These are phyloP conservation scores for Hymenoscyphus albidus DNA, from an alignment of 2,329 filamentous ascomycete species.

Conservation along the genomic window DNA sequence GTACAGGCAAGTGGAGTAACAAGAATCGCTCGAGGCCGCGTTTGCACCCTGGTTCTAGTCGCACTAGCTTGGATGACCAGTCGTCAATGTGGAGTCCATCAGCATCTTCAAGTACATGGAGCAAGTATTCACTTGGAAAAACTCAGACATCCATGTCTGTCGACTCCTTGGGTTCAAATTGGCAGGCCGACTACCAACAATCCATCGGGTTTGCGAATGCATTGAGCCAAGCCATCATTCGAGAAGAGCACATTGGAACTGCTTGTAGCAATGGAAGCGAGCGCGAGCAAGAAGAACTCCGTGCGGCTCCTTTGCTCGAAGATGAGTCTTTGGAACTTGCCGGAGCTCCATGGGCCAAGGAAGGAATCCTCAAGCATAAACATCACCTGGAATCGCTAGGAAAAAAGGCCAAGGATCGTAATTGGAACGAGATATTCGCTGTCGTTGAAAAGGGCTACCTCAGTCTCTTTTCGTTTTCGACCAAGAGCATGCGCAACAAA, in stretches of 20 bases:
- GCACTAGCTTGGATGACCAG: constrained; percentile 89
- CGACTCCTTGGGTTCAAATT: constrained; percentile 78
- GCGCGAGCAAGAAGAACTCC: constrained; percentile 34
- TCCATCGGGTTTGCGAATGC: constrained; percentile 97
- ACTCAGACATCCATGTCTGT: constrained; percentile 90
- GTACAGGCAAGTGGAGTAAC: constrained; percentile 65
- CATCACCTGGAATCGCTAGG: constrained; percentile 89
- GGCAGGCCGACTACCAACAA: constrained; percentile 83
- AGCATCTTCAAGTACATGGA: constrained; percentile 83
- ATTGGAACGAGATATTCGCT: constrained; percentile 93
- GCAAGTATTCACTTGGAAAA: constrained; percentile 86
- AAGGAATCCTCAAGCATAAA: constrained; percentile 93
- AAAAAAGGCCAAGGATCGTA: constrained; percentile 88
- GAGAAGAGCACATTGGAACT: constrained; percentile 68
- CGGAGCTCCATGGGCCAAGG: constrained; percentile 97
- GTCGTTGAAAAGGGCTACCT: constrained; percentile 94
- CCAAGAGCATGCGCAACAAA: constrained; percentile 71
- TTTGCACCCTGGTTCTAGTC: constrained; percentile 77
- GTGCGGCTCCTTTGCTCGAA: constrained; percentile 67
- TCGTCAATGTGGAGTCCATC: constrained; percentile 87
- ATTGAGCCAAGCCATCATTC: constrained; percentile 91
- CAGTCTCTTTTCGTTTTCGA: constrained; percentile 88
- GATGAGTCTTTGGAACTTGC: constrained; percentile 89
- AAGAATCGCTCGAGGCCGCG: constrained; percentile 81
- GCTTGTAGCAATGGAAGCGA: constrained; percentile 38